Evolutionary conservation across 768 basidiomycete species (phyloP).

Genomic region (Scleroderma bovista): DNA sequence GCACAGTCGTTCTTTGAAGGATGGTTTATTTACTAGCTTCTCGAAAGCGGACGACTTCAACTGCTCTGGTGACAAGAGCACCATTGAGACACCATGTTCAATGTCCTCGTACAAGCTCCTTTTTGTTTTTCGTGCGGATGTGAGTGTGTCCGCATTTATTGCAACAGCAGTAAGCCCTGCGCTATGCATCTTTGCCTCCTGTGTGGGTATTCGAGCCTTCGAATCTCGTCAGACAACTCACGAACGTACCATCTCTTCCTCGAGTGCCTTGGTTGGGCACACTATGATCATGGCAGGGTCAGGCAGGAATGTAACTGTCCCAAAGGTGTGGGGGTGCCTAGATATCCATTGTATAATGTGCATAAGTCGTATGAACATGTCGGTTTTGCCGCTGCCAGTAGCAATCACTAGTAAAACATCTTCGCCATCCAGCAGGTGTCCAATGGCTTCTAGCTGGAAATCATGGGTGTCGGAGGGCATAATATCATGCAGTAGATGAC

Average conservation of each 20-base stretch:
- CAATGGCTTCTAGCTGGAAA: constrained; percentile 2
- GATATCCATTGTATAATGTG: not conserved
- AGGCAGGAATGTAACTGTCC: not conserved
- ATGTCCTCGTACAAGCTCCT: not conserved
- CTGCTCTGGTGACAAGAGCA: constrained; percentile 8
- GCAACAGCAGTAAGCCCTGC: too few relatives aligned
- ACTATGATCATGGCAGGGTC: constrained; percentile 16
- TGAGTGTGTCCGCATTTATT: too few relatives aligned
- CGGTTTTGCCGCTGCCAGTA: constrained; percentile 1
- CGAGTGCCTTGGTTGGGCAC: constrained; percentile 19
- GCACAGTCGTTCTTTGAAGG: too few relatives aligned
- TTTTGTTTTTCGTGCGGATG: too few relatives aligned
- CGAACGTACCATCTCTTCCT: constrained; percentile 21
- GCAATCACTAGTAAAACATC: constrained; percentile 3
- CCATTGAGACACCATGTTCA: not conserved
- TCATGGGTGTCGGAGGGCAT: constrained; percentile 1
- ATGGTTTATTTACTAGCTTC: not conserved
- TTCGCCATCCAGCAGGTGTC: not conserved
- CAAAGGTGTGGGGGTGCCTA: constrained; percentile 1
- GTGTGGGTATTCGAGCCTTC: too few relatives aligned
- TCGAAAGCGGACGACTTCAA: constrained; percentile 5
- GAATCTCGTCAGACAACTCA: not conserved
- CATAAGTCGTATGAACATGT: not conserved
- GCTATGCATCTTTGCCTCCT: too few relatives aligned
- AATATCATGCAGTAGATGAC: not conserved